phyloP scores from a whole-genome alignment of 148 eudicot species.

The Rhododendron molle region DNA sequence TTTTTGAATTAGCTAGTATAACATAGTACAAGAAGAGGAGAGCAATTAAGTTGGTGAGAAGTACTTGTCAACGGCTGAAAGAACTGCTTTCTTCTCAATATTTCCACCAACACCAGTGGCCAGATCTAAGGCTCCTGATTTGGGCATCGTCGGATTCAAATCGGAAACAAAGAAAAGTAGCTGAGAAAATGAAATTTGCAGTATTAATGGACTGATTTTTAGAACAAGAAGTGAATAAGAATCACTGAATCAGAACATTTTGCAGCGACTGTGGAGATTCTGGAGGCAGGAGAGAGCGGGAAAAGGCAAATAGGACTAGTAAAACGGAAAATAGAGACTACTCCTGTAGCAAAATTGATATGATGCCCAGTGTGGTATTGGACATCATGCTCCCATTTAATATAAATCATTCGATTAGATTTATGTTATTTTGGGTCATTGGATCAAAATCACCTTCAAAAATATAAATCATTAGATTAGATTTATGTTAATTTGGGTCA shows the following conservation, averaged over 20 bases:
- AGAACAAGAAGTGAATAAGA: not conserved
- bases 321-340: too few relatives aligned
- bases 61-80: conserved; percentile 69
- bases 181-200: not conserved
- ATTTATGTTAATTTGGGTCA: too few relatives aligned
- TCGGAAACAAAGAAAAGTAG: not conserved
- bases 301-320: too few relatives aligned
- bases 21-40: too few relatives aligned
- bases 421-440: too few relatives aligned
- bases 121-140: conserved; percentile 68
- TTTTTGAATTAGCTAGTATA: not conserved
- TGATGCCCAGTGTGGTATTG: too few relatives aligned
- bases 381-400: too few relatives aligned
- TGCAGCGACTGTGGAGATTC: not conserved
- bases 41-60: not conserved
- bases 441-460: too few relatives aligned
- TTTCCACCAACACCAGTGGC: conserved; percentile 77
- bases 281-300: not conserved
- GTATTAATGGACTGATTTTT: not conserved
- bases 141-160: conserved; percentile 39
- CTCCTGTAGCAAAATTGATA: too few relatives aligned
- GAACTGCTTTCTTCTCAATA: conserved; percentile 60
- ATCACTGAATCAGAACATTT: not conserved
- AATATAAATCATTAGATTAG: too few relatives aligned
- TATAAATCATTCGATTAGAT: too few relatives aligned